A percentile compares a stretch with the other conserved stretches of the same genome.
phyloP scores from a whole-genome alignment of 1,139 yeast species.

The Saccharomyces pastorianus region DNA sequence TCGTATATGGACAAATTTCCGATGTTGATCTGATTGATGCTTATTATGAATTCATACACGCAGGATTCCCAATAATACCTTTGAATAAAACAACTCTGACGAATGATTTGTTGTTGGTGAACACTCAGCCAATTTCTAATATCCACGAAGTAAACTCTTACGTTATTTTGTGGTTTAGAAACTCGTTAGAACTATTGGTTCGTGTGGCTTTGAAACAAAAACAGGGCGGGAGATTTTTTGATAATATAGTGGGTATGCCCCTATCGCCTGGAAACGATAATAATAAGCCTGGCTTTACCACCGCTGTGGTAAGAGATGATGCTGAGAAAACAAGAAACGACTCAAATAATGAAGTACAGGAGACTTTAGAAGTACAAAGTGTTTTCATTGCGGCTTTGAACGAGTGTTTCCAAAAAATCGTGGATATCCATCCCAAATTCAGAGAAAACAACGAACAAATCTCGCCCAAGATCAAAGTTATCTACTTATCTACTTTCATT shows the following conservation, averaged over 20 bases:
- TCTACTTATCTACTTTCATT: conserved; percentile 42
- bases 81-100: conserved; percentile 36
- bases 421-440: conserved; percentile 40
- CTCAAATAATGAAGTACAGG: conserved; percentile 8
- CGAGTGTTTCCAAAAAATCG: conserved; percentile 37
- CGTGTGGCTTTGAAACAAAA: conserved; percentile 34
- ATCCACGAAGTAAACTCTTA: conserved; percentile 36
- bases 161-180: conserved; percentile 45
- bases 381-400: conserved; percentile 27
- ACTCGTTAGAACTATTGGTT: conserved; percentile 42
- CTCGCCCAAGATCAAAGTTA: conserved; percentile 33
- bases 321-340: background rate
- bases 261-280: conserved; percentile 4
- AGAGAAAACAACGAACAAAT: conserved; percentile 28
- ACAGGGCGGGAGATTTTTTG: conserved; percentile 14
- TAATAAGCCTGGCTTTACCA: background rate
- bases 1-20: conserved; percentile 25
- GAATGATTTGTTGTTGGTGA: conserved; percentile 30
- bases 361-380: conserved; percentile 17
- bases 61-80: conserved; percentile 51
- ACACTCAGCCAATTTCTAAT: conserved; percentile 30
- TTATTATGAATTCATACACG: conserved; percentile 50
- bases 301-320: background rate
- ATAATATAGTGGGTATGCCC: conserved; percentile 6
- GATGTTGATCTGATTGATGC: conserved; percentile 30